Conservation (phyloP, 1,284 basidiomycete species). For the Porogramme epimiltina region DNA sequence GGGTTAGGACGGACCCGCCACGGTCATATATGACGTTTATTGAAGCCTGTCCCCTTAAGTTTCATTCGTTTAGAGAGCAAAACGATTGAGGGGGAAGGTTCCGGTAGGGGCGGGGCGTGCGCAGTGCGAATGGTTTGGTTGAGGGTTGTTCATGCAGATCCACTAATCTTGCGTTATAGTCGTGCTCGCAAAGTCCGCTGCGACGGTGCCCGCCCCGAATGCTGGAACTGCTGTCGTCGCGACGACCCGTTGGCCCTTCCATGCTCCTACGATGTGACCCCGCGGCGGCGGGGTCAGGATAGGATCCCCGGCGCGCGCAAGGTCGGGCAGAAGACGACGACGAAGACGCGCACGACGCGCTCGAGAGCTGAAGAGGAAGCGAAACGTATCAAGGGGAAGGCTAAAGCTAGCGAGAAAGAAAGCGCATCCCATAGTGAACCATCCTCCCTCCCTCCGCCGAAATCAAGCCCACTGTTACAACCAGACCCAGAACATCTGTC, state of each 20-base stretch:
- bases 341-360: constrained; percentile 19
- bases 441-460: neutral
- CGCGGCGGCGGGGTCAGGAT: constrained; percentile 77
- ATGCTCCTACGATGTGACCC: constrained; percentile 60
- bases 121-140: no score
- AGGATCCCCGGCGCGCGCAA: constrained; percentile 69
- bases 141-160: no score
- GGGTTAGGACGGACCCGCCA: no score
- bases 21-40: no score
- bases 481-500: no score
- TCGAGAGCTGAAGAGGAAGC: constrained; percentile 14
- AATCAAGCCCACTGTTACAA: no score
- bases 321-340: constrained; percentile 30
- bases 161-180: constrained; percentile 42
- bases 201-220: constrained; percentile 73
- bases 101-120: no score
- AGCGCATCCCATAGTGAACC: neutral
- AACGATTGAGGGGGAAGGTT: no score
- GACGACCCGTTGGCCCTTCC: constrained; percentile 9
- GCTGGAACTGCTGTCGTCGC: constrained; percentile 66
- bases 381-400: constrained; percentile 8
- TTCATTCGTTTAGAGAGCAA: no score
- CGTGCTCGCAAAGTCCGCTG: constrained; percentile 77
- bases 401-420: neutral
- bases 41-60: no score